Evolutionary conservation across 164 flowering plant species (phyloP), one percentile per base, ranked within the genome.

Genomic region (Vitis amurensis): DNA sequence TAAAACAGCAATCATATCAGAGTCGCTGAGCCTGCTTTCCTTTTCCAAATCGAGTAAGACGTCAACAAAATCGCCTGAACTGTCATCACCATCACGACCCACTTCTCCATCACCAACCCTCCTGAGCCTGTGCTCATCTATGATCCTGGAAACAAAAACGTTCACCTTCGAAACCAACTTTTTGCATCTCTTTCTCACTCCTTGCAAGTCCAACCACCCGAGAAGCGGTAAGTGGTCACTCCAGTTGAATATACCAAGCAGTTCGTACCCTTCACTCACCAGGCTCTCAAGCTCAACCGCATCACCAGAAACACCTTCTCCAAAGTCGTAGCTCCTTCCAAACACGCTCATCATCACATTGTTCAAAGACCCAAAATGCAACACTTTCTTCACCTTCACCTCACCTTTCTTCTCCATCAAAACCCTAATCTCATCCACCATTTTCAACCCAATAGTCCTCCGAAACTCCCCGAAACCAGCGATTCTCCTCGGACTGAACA

Each of bases 1-100:
- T 9, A 93, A 79, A 77, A 91, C 90, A 73, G 98, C 98, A 76
- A 91, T 81, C 92, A 93, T 89, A 56, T 93, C 97, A 68, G 92
- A 82, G 61, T 89, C 91, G 64, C 53, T 55, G 47, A 91, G 89
- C 60, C 64, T 76, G n/a, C 83, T 73, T 55, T 88, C 91, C 23
- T 76, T 62, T 73, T 89, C 81, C 71, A 86, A 73, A 72, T 77
- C 81, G 71, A 88, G 88, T 73, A 88, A 59, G 12, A 88, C 89
- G 79, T 88, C 89, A 68, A 88, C 90, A 72, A 88, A 88, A 75
- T 85, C 90, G 30, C 77, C 73, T 9, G 64, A 67, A 15, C 61
- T 55, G 8, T 68, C 69, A 64, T 69, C 78, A 63, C 8, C 69
- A 19, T 14, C 55, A 23, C 4, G 44, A 37, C 5, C 62, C 15